Base-by-base conservation (phyloP, 2,329 filamentous ascomycete species). In the Sporothrix schenckii region DNA sequence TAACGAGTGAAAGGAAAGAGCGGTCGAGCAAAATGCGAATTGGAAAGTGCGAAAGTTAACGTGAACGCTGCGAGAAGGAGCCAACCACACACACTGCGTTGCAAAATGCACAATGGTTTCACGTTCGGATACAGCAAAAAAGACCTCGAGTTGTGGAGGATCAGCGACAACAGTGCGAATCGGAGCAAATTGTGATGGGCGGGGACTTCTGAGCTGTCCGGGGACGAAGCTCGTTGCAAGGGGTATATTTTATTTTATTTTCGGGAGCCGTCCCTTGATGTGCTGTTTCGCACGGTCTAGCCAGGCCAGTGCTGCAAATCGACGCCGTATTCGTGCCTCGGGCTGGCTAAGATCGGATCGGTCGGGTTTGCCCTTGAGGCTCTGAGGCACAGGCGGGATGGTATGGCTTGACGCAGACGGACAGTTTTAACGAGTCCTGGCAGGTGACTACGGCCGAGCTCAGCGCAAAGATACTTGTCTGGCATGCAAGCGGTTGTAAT, bases 271-370 rank as follows among this genome's bases (percentile, higher is more conserved):
- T 13, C 21, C 41, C 21, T 11, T 41, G 39, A 19, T 44, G 41
- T 44, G n/a, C 39, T 2, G 19, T 66, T 54, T 54, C 65, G 65
- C 34, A 67, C 65, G 50, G 65, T 39, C 65, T 54, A 50, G 65
- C 65, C 50, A 67, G 65, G 16, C 47, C 44, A 53, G 27, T 30
- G 65, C 47, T 66, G 14, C 13, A 49, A 19, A 47, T 24, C 19
- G 47, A 16, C 50, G 9, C 41, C 34, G 61, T 50, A 30, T 50
- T 44, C 27, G 44, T 65, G 44, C 24, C 61, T 65, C 41, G 41
- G 5, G 30, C n/a, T 53, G 49, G 65, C 19, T 34, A 54, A 67
- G 63, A 67, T 54, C 49, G 65, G 65, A 67, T 67, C 65, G 19
- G 49, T 44, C 49, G 65, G 65, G 21, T 39, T 53, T 53, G 63